Evolutionary conservation across 495 filamentous ascomycete genomes (phyloP).

Genomic region (Aspergillus egyptiacus): DNA sequence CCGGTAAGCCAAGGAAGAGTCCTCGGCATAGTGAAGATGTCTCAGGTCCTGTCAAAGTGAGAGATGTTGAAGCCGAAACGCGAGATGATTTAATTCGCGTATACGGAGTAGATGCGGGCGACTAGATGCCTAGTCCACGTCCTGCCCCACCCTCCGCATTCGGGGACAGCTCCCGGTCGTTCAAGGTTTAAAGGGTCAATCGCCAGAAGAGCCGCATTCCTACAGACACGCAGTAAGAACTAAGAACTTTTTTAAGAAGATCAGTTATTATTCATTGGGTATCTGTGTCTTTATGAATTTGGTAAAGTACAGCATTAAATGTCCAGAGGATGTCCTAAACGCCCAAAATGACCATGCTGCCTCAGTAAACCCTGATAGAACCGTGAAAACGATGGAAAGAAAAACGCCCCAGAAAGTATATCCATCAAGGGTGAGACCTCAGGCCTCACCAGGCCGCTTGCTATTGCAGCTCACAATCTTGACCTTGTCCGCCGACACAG

Average conservation of each 20-base stretch:
- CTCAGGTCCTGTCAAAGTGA: background rate
- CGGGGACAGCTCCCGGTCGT: background rate
- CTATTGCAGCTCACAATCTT: slow-evolving; percentile 97
- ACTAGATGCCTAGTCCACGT: too few species aligned
- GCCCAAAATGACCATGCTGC: slow-evolving; percentile 6
- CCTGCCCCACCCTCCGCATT: slow-evolving; percentile 6
- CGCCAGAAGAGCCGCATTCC: background rate
- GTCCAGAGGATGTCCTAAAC: slow-evolving; percentile 5
- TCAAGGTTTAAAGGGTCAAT: background rate
- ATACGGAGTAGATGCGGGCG: too few species aligned
- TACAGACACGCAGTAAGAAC: background rate
- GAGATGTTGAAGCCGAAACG: background rate
- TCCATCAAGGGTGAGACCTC: background rate
- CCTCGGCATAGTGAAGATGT: slow-evolving; percentile 32
- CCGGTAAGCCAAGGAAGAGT: slow-evolving; percentile 38
- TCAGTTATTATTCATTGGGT: slow-evolving; percentile 6
- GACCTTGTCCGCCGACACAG: slow-evolving; percentile 68
- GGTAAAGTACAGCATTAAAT: slow-evolving; percentile 5
- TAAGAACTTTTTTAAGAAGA: background rate
- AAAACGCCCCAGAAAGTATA: background rate
- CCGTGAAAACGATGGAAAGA: slow-evolving; percentile 17
- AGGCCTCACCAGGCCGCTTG: slow-evolving; percentile 70
- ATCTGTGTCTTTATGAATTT: background rate
- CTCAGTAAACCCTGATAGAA: background rate
- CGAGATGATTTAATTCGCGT: slow-evolving; percentile 4